Base-by-base conservation (phyloP, 176 grass and related monocot species). In the Urochloa ruziziensis region DNA sequence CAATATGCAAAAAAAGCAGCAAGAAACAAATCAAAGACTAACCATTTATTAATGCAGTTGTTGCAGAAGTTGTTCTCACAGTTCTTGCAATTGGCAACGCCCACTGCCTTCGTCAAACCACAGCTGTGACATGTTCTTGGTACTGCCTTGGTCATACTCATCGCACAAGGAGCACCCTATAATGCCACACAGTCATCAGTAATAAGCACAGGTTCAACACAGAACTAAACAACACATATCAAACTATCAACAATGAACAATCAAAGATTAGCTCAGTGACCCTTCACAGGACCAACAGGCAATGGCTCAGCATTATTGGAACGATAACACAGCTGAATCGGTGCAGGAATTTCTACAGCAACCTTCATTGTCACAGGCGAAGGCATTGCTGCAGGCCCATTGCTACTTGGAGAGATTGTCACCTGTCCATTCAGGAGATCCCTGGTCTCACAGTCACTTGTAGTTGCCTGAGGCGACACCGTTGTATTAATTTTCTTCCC, bases 341-440 rank as follows among this genome's bases (percentile, higher is more conserved):
- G 85, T 4, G 44, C 78, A 4, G 67, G 75, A 37, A 90, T 74
- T 19, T 95, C 91, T 46, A 91, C 86, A 83, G 93, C 97, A 79
- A 99, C 81, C 91, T 99, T 99, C 32, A 75, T 75, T 29, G 51
- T 70, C 24, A 84, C 74, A 33, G 76, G 91, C 0, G 76, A 39
- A 13, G 70, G 72, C 24, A 30, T 14, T 24, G 68, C 75, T 69
- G 39, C 66, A 29, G 71, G 74, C 52, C 75, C 87, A n/a, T 85
- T 60, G 82, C 85, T 79, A 72, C 88, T 68, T 3, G 91, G 70
- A 15, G 97, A 92, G 87, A 99, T 99, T 54, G 91, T 96, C 97
- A 99, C 96, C 80, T 96, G 83, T 46, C 97, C 97, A 43, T 99
- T 99, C 0, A 93, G 97, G 48, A 99, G 97, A 77, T 88, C 91